phyloP scores from a whole-genome alignment of 306 rosid genomes.

The Cucumis melo region DNA sequence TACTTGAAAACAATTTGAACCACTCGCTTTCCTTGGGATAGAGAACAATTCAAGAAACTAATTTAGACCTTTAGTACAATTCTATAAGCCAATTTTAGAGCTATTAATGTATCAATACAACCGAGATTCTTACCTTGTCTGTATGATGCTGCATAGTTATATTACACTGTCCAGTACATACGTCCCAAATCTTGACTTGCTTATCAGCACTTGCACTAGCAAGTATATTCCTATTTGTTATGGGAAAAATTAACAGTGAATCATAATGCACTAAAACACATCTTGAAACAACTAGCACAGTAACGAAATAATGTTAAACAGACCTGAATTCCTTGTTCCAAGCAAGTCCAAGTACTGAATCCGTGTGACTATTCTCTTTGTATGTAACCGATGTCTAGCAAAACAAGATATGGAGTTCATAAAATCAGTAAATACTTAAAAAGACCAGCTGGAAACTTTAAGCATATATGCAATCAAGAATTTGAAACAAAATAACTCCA shows the following conservation, averaged over 20 bases:
- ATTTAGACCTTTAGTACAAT: background rate
- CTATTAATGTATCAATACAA: background rate
- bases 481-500: background rate
- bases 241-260: slow-evolving; percentile 1
- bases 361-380: slow-evolving; percentile 79
- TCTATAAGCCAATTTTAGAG: background rate
- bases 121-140: slow-evolving; percentile 46
- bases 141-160: slow-evolving; percentile 83
- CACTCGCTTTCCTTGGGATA: background rate
- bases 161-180: slow-evolving; percentile 54
- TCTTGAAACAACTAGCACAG: background rate
- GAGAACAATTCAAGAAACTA: background rate
- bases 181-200: slow-evolving; percentile 81
- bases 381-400: slow-evolving; percentile 43
- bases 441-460: background rate
- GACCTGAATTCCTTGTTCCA: slow-evolving; percentile 88
- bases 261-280: slow-evolving; percentile 1
- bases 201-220: slow-evolving; percentile 96
- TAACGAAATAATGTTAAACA: slow-evolving; percentile 12
- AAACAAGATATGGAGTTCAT: slow-evolving; percentile 19
- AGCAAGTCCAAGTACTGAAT: slow-evolving; percentile 86
- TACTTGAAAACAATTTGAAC: background rate
- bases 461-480: background rate
- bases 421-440: slow-evolving; percentile 13
- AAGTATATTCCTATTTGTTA: slow-evolving; percentile 50